Conservation (phyloP, 129 eudicot genomes). For the Ambrosia trifida region DNA sequence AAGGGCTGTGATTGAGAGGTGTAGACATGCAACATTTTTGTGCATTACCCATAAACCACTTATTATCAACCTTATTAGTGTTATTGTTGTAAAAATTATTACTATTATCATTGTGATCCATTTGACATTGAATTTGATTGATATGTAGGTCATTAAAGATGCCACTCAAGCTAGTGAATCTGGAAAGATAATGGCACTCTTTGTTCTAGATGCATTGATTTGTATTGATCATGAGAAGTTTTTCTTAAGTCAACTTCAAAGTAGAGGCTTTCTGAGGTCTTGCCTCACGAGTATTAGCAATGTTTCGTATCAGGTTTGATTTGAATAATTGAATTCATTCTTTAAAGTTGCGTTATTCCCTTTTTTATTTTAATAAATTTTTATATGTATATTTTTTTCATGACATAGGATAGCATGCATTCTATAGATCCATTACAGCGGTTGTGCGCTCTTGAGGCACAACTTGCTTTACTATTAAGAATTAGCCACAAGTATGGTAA, state of each 20-base stretch:
- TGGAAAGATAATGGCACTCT: constrained; percentile 75
- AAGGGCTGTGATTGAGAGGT: background rate
- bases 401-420: constrained; percentile 59
- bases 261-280: constrained; percentile 94
- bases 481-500: constrained; percentile 88
- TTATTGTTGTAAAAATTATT: background rate
- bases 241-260: constrained; percentile 88
- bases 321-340: background rate
- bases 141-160: constrained; percentile 69
- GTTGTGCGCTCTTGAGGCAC: constrained; percentile 83
- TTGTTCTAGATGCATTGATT: constrained; percentile 79
- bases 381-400: background rate
- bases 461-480: constrained; percentile 77
- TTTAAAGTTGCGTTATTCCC: background rate
- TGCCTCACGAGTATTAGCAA: constrained; percentile 76
- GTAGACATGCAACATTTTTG: background rate
- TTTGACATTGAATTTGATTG: constrained; percentile 4
- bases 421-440: constrained; percentile 80
- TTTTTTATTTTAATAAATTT: background rate
- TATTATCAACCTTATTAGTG: background rate
- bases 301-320: constrained; percentile 61
- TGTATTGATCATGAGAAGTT: constrained; percentile 91
- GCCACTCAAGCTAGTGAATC: constrained; percentile 94
- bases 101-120: background rate
- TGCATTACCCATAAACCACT: background rate